Conservation (phyloP, 1,139 yeast species). For the Taiozyma sp. region DNA sequence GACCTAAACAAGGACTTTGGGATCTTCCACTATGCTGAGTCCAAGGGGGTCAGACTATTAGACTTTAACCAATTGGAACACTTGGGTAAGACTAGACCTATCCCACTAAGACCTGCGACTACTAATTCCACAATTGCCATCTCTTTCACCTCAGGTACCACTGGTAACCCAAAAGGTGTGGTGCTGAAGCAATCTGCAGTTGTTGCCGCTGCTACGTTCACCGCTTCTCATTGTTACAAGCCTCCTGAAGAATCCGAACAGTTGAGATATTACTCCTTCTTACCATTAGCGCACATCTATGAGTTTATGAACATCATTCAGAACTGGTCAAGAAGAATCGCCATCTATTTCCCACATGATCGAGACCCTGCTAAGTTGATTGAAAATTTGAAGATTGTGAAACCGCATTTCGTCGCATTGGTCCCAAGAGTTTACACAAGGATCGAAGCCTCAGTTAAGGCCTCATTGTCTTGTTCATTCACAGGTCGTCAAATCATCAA, state of each 20-base stretch:
- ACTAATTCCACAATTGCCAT: constrained; percentile 56
- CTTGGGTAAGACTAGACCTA: constrained; percentile 4
- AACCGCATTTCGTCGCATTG: constrained; percentile 44
- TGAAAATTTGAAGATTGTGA: constrained; percentile 45
- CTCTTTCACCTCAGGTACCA: constrained; percentile 55
- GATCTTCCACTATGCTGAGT: constrained; percentile 26
- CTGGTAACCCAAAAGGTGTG: constrained; percentile 38
- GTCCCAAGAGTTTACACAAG: constrained; percentile 62
- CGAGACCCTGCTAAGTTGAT: constrained; percentile 30
- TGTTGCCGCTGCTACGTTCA: constrained; percentile 25
- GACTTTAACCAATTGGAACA: constrained; percentile 46
- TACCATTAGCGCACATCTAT: constrained; percentile 47
- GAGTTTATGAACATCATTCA: constrained; percentile 24
- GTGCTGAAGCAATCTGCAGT: constrained; percentile 31
- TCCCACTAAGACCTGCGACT: constrained; percentile 29
- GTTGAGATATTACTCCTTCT: constrained; percentile 25
- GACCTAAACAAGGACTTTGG: constrained; percentile 29
- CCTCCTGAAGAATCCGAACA: constrained; percentile 1
- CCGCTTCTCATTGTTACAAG: constrained; percentile 2
- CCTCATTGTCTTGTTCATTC: constrained; percentile 45
- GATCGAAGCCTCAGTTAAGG: constrained; percentile 44
- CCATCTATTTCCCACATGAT: constrained; percentile 36
- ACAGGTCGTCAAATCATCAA: constrained; percentile 33
- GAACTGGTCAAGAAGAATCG: constrained; percentile 14
- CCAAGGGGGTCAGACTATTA: constrained; percentile 32